A percentile compares a stretch with the other conserved stretches of the same genome.
Conservation (phyloP, 495 filamentous ascomycete species). For the Neurospora terricola region DNA sequence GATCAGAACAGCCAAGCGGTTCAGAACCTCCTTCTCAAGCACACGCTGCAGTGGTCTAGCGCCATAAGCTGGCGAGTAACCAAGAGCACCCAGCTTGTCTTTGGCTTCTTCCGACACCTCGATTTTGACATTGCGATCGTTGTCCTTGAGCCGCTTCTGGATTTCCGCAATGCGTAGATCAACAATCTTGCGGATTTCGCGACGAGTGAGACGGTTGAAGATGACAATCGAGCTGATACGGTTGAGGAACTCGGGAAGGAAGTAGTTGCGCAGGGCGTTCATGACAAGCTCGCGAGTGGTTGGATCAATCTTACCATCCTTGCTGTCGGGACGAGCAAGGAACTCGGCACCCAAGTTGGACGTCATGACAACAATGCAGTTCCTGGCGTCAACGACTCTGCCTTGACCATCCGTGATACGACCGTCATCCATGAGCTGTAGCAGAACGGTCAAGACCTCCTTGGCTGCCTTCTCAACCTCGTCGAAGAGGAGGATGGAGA, state of each 20-base stretch:
- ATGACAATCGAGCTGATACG: constrained; percentile 92
- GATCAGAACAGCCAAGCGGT: constrained; percentile 81
- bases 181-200: constrained; percentile 90
- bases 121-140: constrained; percentile 73
- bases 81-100: constrained; percentile 78
- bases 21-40: constrained; percentile 94
- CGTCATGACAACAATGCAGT: constrained; percentile 99
- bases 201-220: constrained; percentile 87
- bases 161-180: constrained; percentile 84
- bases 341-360: constrained; percentile 93
- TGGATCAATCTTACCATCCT: constrained; percentile 78
- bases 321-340: constrained; percentile 64
- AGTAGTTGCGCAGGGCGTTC: constrained; percentile 81
- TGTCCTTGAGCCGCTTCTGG: constrained; percentile 72
- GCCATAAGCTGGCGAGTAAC: constrained; percentile 91
- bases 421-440: constrained; percentile 98
- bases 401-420: constrained; percentile 98
- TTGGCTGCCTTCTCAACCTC: constrained; percentile 98
- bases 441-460: constrained; percentile 88
- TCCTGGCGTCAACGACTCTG: constrained; percentile 83
- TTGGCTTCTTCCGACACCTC: constrained; percentile 70
- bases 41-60: constrained; percentile 78
- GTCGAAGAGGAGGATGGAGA: constrained; percentile 96
- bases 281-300: constrained; percentile 83
- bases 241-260: constrained; percentile 97